Conservation (phyloP, 768 basidiomycete species). For the Leccinum incarnatum region DNA sequence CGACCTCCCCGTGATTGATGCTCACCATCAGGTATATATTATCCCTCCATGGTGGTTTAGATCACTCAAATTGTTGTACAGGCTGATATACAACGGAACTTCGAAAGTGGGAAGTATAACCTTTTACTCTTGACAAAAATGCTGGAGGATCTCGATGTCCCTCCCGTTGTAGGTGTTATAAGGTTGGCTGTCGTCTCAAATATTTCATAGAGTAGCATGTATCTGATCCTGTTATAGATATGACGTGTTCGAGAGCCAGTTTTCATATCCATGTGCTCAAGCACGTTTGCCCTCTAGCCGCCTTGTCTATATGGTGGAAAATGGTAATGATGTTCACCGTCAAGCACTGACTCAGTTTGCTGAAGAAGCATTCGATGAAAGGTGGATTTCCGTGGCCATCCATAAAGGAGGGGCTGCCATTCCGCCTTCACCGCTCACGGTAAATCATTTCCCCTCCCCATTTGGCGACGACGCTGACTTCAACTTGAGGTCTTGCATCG, state of each 20-base stretch:
- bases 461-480: slow-evolving; percentile 42
- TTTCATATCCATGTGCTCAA: slow-evolving; percentile 51
- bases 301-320: slow-evolving; percentile 62
- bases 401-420: slow-evolving; percentile 33
- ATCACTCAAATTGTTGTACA: slow-evolving; percentile 22
- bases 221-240: slow-evolving; percentile 34
- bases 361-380: slow-evolving; percentile 38
- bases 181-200: slow-evolving; percentile 40
- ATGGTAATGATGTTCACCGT: slow-evolving; percentile 53
- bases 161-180: slow-evolving; percentile 56
- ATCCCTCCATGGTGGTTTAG: neutral
- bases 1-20: slow-evolving; percentile 32
- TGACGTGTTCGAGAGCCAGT: slow-evolving; percentile 51
- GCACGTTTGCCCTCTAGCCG: slow-evolving; percentile 47
- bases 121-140: slow-evolving; percentile 60
- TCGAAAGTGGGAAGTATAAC: slow-evolving; percentile 57
- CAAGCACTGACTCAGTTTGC: slow-evolving; percentile 47
- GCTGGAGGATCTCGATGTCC: slow-evolving; percentile 58
- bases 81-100: slow-evolving; percentile 49
- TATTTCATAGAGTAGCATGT: neutral
- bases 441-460: slow-evolving; percentile 41
- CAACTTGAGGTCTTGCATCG: slow-evolving; percentile 37
- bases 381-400: slow-evolving; percentile 50
- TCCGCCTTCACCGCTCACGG: slow-evolving; percentile 45
- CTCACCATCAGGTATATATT: slow-evolving; percentile 33